These are phyloP conservation scores for Citrus reticulata DNA, from an alignment of 345 rosid species.

Conservation along the genomic window DNA sequence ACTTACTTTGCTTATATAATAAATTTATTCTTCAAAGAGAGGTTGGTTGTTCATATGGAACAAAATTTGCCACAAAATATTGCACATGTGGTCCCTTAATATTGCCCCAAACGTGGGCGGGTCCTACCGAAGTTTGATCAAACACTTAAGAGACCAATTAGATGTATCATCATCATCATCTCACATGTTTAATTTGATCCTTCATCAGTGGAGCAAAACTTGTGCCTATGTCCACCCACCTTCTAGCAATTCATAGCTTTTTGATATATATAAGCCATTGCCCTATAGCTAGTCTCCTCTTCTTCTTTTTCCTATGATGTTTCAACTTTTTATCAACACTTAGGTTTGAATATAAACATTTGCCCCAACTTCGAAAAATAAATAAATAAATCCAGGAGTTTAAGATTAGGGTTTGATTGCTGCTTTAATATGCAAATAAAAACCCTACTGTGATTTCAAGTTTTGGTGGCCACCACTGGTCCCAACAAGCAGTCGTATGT, in stretches of 20 bases:
- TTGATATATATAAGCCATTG: background rate
- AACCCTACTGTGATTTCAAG: background rate
- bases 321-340: background rate
- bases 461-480: conserved; percentile 15
- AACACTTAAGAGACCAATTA: conserved; percentile 21
- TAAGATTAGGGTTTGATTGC: background rate
- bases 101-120: conserved; percentile 27
- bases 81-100: conserved; percentile 35
- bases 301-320: background rate
- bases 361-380: background rate
- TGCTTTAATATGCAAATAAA: background rate
- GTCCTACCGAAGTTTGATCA: conserved; percentile 21
- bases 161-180: conserved; percentile 36
- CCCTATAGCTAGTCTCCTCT: background rate
- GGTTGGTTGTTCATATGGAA: conserved; percentile 1
- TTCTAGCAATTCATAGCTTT: conserved; percentile 5
- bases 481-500: conserved; percentile 24
- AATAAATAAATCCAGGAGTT: background rate
- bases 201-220: conserved; percentile 62
- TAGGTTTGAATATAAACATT: background rate
- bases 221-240: conserved; percentile 34
- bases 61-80: conserved; percentile 10
- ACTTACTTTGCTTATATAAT: background rate
- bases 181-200: conserved; percentile 46
- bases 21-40: background rate